Evolutionary conservation across 805 yeast genomes (phyloP).

Genomic region (Barnettozyma wickerhamii): DNA sequence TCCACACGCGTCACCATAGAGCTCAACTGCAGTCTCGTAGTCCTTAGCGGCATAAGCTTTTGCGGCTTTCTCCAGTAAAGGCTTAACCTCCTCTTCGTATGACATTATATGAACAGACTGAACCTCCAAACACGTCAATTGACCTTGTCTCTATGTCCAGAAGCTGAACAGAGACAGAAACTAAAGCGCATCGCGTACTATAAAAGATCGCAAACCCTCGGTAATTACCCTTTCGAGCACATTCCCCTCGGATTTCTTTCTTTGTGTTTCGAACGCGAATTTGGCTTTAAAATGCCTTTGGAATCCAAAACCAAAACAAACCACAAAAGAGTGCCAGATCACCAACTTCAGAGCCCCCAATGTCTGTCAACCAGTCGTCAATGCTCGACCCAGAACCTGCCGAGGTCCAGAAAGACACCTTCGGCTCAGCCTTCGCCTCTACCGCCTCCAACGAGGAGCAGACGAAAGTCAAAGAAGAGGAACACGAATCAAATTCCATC

Average conservation of each 20-base stretch:
- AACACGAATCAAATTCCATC: not conserved
- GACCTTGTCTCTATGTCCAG: too few species aligned
- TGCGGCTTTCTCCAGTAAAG: slow-evolving; percentile 57
- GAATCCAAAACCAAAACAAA: not conserved
- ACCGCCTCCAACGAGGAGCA: not conserved
- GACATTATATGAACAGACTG: slow-evolving; percentile 5
- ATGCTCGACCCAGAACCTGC: slow-evolving; percentile 14
- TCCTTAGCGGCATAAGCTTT: slow-evolving; percentile 59
- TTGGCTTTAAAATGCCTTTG: not conserved
- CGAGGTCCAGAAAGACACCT: not conserved
- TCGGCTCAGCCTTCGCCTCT: slow-evolving; percentile 5
- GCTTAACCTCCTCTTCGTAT: slow-evolving; percentile 40
- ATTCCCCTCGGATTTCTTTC: not conserved
- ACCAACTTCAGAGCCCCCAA: not conserved
- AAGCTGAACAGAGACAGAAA: not conserved
- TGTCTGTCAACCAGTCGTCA: slow-evolving; percentile 4
- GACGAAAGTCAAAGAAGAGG: not conserved
- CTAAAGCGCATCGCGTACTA: not conserved
- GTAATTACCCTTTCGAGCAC: not conserved
- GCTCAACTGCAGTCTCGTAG: slow-evolving; percentile 63
- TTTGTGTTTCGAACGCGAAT: slow-evolving; percentile 18
- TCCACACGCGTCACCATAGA: slow-evolving; percentile 73
- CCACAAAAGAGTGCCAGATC: not conserved
- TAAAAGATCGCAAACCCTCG: not conserved
- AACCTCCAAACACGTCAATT: not conserved